Evolutionary conservation across 495 filamentous ascomycete genomes (phyloP), one percentile per base, ranked within the genome.

Genomic region (Sphaerosporella brunnea): DNA sequence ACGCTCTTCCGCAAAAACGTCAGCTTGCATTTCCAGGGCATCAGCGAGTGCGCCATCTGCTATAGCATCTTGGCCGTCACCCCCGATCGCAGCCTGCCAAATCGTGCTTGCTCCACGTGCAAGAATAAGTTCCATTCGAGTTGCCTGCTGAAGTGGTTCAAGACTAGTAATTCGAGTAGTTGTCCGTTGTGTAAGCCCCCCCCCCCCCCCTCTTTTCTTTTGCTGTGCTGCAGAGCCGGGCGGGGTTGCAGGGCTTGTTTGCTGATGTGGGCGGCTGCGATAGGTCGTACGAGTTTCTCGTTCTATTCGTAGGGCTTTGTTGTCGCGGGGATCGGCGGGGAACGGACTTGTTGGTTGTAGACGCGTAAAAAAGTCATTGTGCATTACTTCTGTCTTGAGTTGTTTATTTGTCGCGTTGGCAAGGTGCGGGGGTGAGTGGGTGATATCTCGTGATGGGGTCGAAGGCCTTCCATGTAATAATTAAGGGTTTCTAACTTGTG

Each of bases 31-130:
- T 68, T 99, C 51, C 88, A 93, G 65, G 88, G 84, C 2, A 85
- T 96, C 61, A 85, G 73, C 10, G 90, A 96, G 66, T 99, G 90
- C 59, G 83, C 90, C 2, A 96, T 96, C 60, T 97, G 90, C 67
- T 96, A 95, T 65, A 84, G 78, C 37, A 85, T 96, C 53, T 45
- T 61, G 8, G 58, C 58, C 2, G 80, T 97, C 45, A 79, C 82
- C 23, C 75, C 72, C 13, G 86, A 93, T 60, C 82, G 81, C 68
- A 78, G 79, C 64, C 73, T 92, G 53, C 90, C 92, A 1, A 86
- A 81, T 58, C 95, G 94, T 65, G 70, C 75, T 38, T 99, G 92
- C 66, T 70, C 72, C 41, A 96, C 90, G 2, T 99, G 92, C 70
- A 87, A 85, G 68, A 84, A 99, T 65, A 66, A 79, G 45, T 99